Evolutionary conservation across 768 basidiomycete species (phyloP).

Genomic region (Agrocybe praecox): DNA sequence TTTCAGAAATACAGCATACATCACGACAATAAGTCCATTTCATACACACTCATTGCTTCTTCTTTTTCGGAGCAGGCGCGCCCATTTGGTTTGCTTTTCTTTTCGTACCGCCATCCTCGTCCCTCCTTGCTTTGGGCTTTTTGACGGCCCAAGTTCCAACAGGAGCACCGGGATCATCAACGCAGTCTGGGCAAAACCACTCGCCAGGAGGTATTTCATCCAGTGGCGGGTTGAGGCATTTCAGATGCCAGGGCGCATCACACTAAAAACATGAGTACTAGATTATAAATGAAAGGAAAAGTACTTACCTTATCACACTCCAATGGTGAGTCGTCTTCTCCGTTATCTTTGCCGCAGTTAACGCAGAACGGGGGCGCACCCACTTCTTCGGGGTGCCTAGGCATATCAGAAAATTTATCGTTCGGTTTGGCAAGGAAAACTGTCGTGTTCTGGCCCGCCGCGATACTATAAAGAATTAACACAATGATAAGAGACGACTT

Average conservation of each 20-base stretch:
- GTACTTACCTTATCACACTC: slow-evolving; percentile 86
- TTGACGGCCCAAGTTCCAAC: slow-evolving; percentile 40
- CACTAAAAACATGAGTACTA: slow-evolving; percentile 52
- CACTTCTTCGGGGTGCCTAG: slow-evolving; percentile 78
- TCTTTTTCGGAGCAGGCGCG: slow-evolving; percentile 30
- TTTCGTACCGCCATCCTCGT: slow-evolving; percentile 16
- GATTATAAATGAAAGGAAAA: background rate
- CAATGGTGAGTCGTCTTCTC: slow-evolving; percentile 72
- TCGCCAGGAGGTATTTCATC: slow-evolving; percentile 81
- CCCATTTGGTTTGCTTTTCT: slow-evolving; percentile 18
- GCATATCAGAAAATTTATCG: slow-evolving; percentile 75
- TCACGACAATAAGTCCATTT: background rate
- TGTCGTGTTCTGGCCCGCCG: slow-evolving; percentile 86
- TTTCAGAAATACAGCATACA: background rate
- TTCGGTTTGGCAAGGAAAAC: slow-evolving; percentile 79
- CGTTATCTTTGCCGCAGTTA: slow-evolving; percentile 69
- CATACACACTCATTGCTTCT: slow-evolving; percentile 29
- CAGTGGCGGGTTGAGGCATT: slow-evolving; percentile 81
- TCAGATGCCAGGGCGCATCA: slow-evolving; percentile 85
- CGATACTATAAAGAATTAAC: slow-evolving; percentile 52
- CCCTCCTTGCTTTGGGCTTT: slow-evolving; percentile 26
- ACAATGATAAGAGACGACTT: background rate
- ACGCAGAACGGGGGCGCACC: slow-evolving; percentile 69
- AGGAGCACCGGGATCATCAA: slow-evolving; percentile 57
- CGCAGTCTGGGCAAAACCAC: slow-evolving; percentile 89